These are phyloP conservation scores for Termitomyces sp. DNA, from an alignment of 768 basidiomycete species.

Conservation along the genomic window DNA sequence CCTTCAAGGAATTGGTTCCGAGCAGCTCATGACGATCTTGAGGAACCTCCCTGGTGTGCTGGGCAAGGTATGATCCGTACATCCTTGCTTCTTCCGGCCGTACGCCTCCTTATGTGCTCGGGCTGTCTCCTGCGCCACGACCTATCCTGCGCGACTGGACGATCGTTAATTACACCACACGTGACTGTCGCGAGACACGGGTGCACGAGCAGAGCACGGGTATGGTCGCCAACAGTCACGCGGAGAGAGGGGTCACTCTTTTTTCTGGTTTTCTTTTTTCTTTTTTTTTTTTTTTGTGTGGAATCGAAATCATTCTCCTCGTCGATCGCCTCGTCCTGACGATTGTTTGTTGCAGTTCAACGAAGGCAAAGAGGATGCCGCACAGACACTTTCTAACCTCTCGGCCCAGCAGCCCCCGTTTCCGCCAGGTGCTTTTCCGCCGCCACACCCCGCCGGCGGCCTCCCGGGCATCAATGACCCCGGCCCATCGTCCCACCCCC, in stretches of 20 bases:
- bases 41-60: conserved; percentile 51
- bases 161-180: conserved; percentile 25
- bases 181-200: conserved; percentile 31
- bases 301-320: background rate
- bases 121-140: conserved; percentile 4
- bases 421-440: conserved; percentile 24
- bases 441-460: conserved; percentile 24
- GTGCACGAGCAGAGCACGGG: conserved; percentile 27
- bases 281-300: too few relatives aligned
- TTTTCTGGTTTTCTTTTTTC: too few relatives aligned
- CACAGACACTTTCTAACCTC: conserved; percentile 52
- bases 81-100: background rate
- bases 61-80: conserved; percentile 42
- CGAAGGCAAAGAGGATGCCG: conserved; percentile 55
- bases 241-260: conserved; percentile 17
- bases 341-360: conserved; percentile 29
- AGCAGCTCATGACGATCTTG: conserved; percentile 56
- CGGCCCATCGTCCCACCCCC: conserved; percentile 68
- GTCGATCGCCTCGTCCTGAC: background rate
- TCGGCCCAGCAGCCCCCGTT: conserved; percentile 34
- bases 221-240: conserved; percentile 31
- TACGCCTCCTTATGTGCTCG: background rate
- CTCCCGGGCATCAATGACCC: conserved; percentile 57
- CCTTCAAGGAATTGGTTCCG: conserved; percentile 34
- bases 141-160: conserved; percentile 11